Evolutionary conservation across 164 flowering plant genomes (phyloP), one percentile per base, ranked within the genome.

Genomic region (Annona cherimola): DNA sequence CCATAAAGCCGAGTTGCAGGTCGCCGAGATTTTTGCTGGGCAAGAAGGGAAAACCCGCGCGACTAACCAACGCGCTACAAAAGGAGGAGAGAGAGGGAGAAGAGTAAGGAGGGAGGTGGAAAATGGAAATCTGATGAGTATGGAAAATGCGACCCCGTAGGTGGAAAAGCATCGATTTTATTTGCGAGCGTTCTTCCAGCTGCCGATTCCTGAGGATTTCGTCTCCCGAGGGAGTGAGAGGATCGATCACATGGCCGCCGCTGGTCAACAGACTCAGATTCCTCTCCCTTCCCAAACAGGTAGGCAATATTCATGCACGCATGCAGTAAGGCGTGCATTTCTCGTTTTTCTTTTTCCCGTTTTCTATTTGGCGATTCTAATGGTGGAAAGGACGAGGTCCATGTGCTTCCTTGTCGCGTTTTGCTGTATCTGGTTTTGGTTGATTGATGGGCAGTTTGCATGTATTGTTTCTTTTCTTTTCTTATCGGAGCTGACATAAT

Each of bases 221-320:
- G 9, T 5, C 9, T 2, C 14, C 14, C 9, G 57, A 50, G 57
- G 14, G 57, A 50, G 57, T 9, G 68, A 73, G 76, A 68, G 72
- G 81, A 77, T 69, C 71, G 78, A 76, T 84, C 82, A 66, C 74
- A 83, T 86, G 85, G 86, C 85, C 11, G 72, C 84, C 19, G 55
- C 86, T 64, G 45, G 83, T 63, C 80, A 81, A 55, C 83, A 60
- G 59, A 74, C 84, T 2, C 55, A 75, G 68, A 67, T 84, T 74
- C 85, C 89, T 61, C 60, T 81, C 43, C 77, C 83, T 65, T 72
- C 85, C 0, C 79, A 80, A 77, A 70, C 89, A 43, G 87, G 89
- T 82, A 41, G 4, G 9, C 12, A 19, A 45, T 18, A 3, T 20
- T 26, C 2, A 40, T 5, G 39, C 39, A 1, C 40, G 12, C 2